Percentiles rank a stretch among this genome's conserved stretches.
Conservation (phyloP, 768 basidiomycete species). For the Gelatoporia subvermispora region DNA sequence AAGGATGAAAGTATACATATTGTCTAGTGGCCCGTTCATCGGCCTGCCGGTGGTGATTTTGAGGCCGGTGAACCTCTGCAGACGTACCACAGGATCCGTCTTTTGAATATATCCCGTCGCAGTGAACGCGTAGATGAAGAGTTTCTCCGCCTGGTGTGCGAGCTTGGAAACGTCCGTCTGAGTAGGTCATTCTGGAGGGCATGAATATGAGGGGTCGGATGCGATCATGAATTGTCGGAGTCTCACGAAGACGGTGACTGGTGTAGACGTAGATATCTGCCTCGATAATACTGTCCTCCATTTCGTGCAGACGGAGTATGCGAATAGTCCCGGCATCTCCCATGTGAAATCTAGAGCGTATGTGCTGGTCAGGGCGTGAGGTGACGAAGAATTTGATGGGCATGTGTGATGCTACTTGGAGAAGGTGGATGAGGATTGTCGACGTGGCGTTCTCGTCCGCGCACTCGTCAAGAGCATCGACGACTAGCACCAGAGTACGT, state of each 20-base stretch:
- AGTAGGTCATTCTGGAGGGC: too few species aligned
- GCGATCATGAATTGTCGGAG: neutral
- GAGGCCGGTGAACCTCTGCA: too few species aligned
- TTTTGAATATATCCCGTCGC: too few species aligned
- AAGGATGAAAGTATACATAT: too few species aligned
- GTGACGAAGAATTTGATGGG: slow-evolving; percentile 1
- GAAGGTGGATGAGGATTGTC: neutral
- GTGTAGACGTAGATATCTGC: neutral
- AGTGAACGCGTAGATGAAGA: too few species aligned
- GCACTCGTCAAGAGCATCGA: slow-evolving; percentile 36
- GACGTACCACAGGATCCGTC: too few species aligned
- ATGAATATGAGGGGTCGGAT: too few species aligned
- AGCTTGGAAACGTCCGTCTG: too few species aligned
- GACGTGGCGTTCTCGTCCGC: neutral
- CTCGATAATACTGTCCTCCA: neutral
- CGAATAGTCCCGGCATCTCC: too few species aligned
- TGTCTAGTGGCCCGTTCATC: too few species aligned
- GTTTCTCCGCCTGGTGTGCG: too few species aligned
- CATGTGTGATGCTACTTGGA: neutral
- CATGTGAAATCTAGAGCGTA: neutral
- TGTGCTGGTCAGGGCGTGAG: neutral
- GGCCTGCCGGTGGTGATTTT: too few species aligned
- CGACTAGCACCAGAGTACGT: slow-evolving; percentile 10
- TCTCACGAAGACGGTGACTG: neutral
- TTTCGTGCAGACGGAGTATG: neutral